phyloP scores from a whole-genome alignment of 805 yeast genomes.

The Naumovozyma castellii region DNA sequence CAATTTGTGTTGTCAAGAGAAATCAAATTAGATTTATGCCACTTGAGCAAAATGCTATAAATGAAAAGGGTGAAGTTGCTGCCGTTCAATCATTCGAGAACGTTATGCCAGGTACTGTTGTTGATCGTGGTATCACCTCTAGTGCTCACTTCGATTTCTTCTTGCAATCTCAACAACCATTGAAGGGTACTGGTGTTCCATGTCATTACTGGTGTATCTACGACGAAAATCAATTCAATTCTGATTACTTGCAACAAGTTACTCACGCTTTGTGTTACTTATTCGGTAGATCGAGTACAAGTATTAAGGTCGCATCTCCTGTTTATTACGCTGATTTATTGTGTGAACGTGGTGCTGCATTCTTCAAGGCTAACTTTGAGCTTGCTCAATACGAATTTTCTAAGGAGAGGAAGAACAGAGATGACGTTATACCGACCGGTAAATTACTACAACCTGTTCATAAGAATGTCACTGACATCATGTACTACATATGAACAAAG shows the following conservation, averaged over 20 bases:
- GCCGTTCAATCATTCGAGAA: conserved; percentile 21
- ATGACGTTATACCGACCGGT: conserved; percentile 6
- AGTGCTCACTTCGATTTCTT: conserved; percentile 20
- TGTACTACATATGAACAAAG: conserved; percentile 13
- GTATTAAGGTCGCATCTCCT: conserved; percentile 15
- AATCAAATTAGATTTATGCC: conserved; percentile 20
- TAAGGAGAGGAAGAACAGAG: conserved; percentile 7
- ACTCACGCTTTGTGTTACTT: conserved; percentile 15
- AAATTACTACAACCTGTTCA: conserved; percentile 11
- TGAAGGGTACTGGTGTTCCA: conserved; percentile 21
- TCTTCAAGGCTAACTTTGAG: conserved; percentile 15
- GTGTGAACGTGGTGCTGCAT: conserved; percentile 18
- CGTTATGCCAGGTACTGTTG: conserved; percentile 21
- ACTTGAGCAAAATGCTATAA: conserved; percentile 13
- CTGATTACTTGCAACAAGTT: conserved; percentile 16
- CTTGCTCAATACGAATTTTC: conserved; percentile 7
- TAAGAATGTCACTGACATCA: conserved; percentile 11
- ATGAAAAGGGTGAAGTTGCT: conserved; percentile 12
- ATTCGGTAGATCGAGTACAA: conserved; percentile 17
- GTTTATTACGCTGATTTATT: conserved; percentile 16
- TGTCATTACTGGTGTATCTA: conserved; percentile 20
- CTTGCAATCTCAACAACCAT: conserved; percentile 16
- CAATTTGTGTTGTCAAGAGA: conserved; percentile 16
- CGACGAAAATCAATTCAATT: conserved; percentile 12
- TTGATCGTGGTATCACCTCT: conserved; percentile 19